phyloP scores from a whole-genome alignment of 192 early-diverging fungal genomes.

The Cladochytrium replicatum region DNA sequence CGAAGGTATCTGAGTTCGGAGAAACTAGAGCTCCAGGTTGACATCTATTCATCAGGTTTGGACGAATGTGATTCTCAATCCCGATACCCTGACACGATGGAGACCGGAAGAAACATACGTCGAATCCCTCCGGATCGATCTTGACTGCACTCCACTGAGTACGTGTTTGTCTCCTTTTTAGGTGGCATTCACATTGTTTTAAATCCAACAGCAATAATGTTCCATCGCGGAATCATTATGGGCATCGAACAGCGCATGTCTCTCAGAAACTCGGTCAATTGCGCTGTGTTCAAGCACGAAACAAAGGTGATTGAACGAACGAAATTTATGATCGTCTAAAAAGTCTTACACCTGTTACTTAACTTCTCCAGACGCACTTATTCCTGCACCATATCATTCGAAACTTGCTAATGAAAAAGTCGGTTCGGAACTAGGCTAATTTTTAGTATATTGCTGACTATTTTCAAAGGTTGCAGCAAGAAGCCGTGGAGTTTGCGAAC shows the following conservation, averaged over 20 bases:
- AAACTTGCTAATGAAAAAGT: constrained; percentile 42
- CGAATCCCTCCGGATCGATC: constrained; percentile 41
- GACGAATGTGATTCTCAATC: too few relatives aligned
- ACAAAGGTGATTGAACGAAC: too few relatives aligned
- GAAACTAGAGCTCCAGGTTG: too few relatives aligned
- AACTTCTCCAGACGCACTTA: constrained; percentile 51
- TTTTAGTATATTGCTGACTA: not conserved
- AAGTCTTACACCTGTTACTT: too few relatives aligned
- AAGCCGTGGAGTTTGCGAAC: constrained; percentile 57
- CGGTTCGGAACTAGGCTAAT: constrained; percentile 6
- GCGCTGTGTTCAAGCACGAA: constrained; percentile 48
- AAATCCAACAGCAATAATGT: constrained; percentile 46
- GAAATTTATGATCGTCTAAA: too few relatives aligned
- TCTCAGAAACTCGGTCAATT: constrained; percentile 42
- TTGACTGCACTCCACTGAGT: constrained; percentile 77
- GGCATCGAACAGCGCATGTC: constrained; percentile 63
- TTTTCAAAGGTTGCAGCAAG: constrained; percentile 35
- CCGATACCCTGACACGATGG: too few relatives aligned
- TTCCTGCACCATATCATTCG: constrained; percentile 63
- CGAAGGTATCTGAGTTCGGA: constrained; percentile 36
- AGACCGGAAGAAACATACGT: not conserved
- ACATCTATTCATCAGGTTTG: too few relatives aligned
- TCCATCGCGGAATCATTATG: constrained; percentile 61
- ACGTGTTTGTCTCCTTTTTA: too few relatives aligned
- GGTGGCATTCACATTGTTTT: too few relatives aligned